Evolutionary conservation across 805 yeast genomes (phyloP).

Genomic region (Candida namnaoensis): DNA sequence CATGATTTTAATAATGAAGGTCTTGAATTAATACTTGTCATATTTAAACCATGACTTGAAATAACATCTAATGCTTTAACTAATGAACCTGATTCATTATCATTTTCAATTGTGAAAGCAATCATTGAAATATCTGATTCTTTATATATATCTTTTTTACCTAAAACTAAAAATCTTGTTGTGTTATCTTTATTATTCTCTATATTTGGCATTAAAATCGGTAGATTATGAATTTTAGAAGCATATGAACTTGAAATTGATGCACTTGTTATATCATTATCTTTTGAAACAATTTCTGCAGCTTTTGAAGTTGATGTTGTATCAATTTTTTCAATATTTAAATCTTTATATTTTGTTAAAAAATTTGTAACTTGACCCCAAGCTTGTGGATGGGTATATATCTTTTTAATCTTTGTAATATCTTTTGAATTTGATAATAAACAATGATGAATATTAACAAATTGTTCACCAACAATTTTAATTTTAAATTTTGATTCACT

Average conservation of each 20-base stretch:
- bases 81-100: constrained; percentile 65
- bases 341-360: constrained; percentile 25
- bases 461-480: constrained; percentile 65
- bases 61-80: constrained; percentile 56
- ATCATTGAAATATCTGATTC: constrained; percentile 36
- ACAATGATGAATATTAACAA: constrained; percentile 77
- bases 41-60: constrained; percentile 45
- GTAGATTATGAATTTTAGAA: constrained; percentile 47
- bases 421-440: constrained; percentile 41
- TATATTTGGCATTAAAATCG: constrained; percentile 44
- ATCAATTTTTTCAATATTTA: constrained; percentile 44
- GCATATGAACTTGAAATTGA: constrained; percentile 73
- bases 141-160: constrained; percentile 21
- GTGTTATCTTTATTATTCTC: constrained; percentile 75
- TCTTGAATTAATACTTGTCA: constrained; percentile 68
- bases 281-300: constrained; percentile 48
- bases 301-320: constrained; percentile 80
- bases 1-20: constrained; percentile 63
- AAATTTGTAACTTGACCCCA: constrained; percentile 87
- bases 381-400: constrained; percentile 94
- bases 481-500: constrained; percentile 25
- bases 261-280: constrained; percentile 38
- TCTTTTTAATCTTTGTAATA: constrained; percentile 36
- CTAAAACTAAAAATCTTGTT: constrained; percentile 74
- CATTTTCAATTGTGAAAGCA: constrained; percentile 52